Percentiles rank a stretch among this genome's conserved stretches.
Conservation (phyloP, 306 rosid species). For the Gastrolobium villosum region DNA sequence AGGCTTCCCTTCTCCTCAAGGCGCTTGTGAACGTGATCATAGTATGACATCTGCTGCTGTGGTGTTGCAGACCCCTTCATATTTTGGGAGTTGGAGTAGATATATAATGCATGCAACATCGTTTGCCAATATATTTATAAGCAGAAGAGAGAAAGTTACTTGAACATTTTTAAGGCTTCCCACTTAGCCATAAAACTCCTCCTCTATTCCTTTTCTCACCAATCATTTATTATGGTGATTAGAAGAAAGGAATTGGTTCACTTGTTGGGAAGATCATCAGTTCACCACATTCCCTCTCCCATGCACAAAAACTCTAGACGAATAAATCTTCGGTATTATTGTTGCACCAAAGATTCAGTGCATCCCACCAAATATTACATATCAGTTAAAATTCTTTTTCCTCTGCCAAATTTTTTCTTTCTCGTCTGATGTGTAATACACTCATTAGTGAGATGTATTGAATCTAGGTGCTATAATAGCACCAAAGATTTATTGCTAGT, state of each 20-base stretch:
- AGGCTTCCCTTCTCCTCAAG: conserved; percentile 63
- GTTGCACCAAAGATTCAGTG: no score
- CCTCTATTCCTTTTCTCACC: background rate
- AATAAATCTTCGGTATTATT: no score
- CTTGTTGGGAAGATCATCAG: conserved; percentile 26
- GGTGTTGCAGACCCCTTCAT: conserved; percentile 58
- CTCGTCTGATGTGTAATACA: no score
- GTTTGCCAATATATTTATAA: conserved; percentile 28
- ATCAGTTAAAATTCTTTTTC: no score
- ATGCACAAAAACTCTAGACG: background rate
- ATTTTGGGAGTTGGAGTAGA: conserved; percentile 7
- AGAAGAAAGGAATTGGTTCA: conserved; percentile 41
- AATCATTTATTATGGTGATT: conserved; percentile 56
- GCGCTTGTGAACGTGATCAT: conserved; percentile 54
- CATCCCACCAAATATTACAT: no score
- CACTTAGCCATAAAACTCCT: background rate
- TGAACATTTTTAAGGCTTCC: conserved; percentile 23
- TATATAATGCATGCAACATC: conserved; percentile 13
- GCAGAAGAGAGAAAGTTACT: conserved; percentile 3
- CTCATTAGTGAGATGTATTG: no score
- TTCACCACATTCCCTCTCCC: conserved; percentile 10
- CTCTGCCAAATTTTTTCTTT: no score
- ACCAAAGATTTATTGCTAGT: no score
- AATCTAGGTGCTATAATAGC: no score
- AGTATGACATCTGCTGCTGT: conserved; percentile 59